Percentiles rank a stretch among this genome's conserved stretches.
Conservation (phyloP, 2,329 filamentous ascomycete species). For the Aureobasidium sp. region DNA sequence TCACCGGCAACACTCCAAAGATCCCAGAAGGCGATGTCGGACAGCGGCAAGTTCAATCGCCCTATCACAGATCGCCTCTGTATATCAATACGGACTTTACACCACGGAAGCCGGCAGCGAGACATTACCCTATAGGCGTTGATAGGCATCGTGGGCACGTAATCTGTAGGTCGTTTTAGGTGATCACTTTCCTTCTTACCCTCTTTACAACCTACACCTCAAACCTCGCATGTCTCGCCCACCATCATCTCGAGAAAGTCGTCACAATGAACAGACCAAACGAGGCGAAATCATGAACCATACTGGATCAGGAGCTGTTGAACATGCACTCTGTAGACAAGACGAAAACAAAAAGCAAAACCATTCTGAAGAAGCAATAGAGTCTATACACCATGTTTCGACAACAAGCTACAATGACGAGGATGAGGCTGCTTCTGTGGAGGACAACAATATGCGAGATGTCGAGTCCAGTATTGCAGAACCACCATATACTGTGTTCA, state of each 20-base stretch:
- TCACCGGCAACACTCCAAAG: background rate
- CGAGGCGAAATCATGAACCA: background rate
- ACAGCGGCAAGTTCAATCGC: background rate
- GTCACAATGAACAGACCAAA: background rate
- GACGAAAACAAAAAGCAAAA: background rate
- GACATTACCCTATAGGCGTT: background rate
- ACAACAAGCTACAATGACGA: background rate
- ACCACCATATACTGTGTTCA: slow-evolving; percentile 30
- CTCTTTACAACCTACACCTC: background rate
- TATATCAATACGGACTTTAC: background rate
- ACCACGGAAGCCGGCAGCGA: background rate
- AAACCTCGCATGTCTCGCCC: background rate
- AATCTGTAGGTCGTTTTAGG: background rate
- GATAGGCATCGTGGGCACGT: background rate
- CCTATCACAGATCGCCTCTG: background rate
- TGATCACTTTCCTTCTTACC: background rate
- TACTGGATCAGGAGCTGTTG: background rate
- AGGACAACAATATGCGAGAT: slow-evolving; percentile 11
- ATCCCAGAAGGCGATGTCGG: background rate
- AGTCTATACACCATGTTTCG: background rate
- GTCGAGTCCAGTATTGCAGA: slow-evolving; percentile 16
- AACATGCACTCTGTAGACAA: background rate
- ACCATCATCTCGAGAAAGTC: background rate
- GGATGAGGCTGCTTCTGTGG: background rate
- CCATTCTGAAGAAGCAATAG: background rate